phyloP scores from a whole-genome alignment of 164 flowering plant species.

The Brasenia schreberi region DNA sequence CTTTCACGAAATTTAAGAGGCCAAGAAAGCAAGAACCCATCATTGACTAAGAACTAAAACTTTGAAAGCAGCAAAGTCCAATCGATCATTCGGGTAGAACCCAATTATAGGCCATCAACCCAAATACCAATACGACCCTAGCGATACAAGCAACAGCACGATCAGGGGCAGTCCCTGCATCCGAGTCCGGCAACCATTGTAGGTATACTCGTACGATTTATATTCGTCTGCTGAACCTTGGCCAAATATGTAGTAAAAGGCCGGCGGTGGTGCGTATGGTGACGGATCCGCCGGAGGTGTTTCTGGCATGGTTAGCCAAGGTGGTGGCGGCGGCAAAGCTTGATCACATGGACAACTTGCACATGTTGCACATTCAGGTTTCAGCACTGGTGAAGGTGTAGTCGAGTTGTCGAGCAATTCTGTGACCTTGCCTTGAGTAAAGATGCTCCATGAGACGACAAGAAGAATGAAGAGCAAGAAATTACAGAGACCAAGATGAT shows the following conservation, averaged over 20 bases:
- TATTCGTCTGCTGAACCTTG: constrained; percentile 8
- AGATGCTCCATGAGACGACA: background rate
- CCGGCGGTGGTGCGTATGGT: constrained; percentile 4
- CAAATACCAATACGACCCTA: background rate
- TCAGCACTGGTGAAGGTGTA: constrained; percentile 3
- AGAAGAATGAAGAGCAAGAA: background rate
- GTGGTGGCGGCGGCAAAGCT: constrained; percentile 7
- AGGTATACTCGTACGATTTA: background rate
- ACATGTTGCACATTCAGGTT: constrained; percentile 11
- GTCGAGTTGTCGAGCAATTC: background rate
- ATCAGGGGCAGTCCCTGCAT: background rate
- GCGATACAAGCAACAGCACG: background rate
- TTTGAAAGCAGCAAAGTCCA: too few relatives aligned
- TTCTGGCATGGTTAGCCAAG: constrained; percentile 5
- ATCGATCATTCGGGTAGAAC: too few relatives aligned
- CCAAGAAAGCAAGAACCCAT: too few relatives aligned
- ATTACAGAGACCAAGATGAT: background rate
- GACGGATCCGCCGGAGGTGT: constrained; percentile 5
- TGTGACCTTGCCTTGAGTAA: background rate
- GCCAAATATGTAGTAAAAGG: constrained; percentile 2
- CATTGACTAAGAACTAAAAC: too few relatives aligned
- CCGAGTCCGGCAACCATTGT: background rate
- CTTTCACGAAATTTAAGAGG: too few relatives aligned
- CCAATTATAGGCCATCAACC: too few relatives aligned
- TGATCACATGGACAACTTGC: constrained; percentile 10